Evolutionary conservation across 176 grass and related monocot genomes (phyloP).

Genomic region (Cocos nucifera): DNA sequence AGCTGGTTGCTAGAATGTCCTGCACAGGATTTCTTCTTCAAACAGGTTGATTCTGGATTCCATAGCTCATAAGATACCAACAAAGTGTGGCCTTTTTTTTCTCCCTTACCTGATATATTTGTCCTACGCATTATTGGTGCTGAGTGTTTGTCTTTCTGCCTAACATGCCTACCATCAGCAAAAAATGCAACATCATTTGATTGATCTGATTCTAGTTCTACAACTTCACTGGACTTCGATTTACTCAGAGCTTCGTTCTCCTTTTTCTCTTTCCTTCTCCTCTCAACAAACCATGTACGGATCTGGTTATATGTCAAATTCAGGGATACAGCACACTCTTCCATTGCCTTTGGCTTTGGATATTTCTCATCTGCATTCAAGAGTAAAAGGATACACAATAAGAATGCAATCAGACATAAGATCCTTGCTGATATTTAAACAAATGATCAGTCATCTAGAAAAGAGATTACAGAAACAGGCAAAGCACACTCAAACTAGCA

Average conservation of each 20-base stretch:
- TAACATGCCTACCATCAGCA: too few species aligned
- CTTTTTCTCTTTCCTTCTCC: conserved; percentile 87
- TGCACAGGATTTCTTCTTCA: too few species aligned
- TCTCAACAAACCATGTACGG: conserved; percentile 84
- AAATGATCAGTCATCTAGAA: neutral
- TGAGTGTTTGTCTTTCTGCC: too few species aligned
- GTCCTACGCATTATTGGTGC: neutral
- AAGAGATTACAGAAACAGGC: conserved; percentile 3
- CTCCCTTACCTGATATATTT: neutral
- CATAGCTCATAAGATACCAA: too few species aligned
- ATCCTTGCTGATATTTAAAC: neutral
- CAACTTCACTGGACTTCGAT: too few species aligned
- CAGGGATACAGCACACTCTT: conserved; percentile 49
- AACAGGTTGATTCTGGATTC: too few species aligned
- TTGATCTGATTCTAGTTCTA: too few species aligned
- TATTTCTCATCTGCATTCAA: conserved; percentile 52
- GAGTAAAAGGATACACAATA: too few species aligned
- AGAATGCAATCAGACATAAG: too few species aligned
- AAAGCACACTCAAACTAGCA: conserved; percentile 2
- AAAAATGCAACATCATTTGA: too few species aligned
- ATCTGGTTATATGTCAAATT: conserved; percentile 76
- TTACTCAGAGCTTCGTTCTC: conserved; percentile 21
- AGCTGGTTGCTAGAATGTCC: neutral
- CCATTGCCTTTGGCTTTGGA: conserved; percentile 52
- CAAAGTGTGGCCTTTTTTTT: too few species aligned